Evolutionary conservation across 495 filamentous ascomycete species (phyloP), one percentile per base, ranked within the genome.

Genomic region (Daldinia loculata): DNA sequence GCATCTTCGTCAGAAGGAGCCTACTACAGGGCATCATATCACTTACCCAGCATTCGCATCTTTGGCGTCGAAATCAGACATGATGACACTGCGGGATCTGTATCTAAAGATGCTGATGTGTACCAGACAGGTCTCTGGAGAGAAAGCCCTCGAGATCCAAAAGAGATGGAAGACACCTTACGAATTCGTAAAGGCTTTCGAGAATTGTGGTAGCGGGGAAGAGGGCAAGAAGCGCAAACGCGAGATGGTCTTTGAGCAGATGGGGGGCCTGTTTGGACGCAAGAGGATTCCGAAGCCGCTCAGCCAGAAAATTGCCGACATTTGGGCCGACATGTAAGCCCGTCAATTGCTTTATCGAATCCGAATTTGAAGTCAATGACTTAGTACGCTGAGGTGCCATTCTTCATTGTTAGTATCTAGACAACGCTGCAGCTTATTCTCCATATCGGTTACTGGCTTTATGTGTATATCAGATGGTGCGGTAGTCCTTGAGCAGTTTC

Each of bases 41-140:
- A 92, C 86, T 30, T 94, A 93, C 68, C 75, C 86, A 1, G 89
- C 91, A 4, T 95, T 95, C 71, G 87, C 89, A 0, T 85, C 87
- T 1, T 76, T 96, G 17, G 86, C 87, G 0, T 91, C 89, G 0
- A 96, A 96, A 77, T 92, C 90, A 0, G 90, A 92, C 30, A 83
- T 84, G 45, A 83, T 93, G 50, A 90, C 91, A 3, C 82, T 95
- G 22, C 84, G 92, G 41, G 93, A 96, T 66, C 75, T 95, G 0
- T 95, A 86, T 72, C 75, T 95, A 24, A 95, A 95, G 77, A 95
- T 96, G 92, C 81, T 96, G 56, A 95, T 96, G 92, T 93, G 91
- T 71, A 91, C 88, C 9, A 84, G 85, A 26, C 90, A 92, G 2
- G 81, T 96, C n/a, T 90, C 88, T 4, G 90, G 91, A 0, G 92